Evolutionary conservation across 164 flowering plant genomes (phyloP).

Genomic region (Brasenia schreberi): DNA sequence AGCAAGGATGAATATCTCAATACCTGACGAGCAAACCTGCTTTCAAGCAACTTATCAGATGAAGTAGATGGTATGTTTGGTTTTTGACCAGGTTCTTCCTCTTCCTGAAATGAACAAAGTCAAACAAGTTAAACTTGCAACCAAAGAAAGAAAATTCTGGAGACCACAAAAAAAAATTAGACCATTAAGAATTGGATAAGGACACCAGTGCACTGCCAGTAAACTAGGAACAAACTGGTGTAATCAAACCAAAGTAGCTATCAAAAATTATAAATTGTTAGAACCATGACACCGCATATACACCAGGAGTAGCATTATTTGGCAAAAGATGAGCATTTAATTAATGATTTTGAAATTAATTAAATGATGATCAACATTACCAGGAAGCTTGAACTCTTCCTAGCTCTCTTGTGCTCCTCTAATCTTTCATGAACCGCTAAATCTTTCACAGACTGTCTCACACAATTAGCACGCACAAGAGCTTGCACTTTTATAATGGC

Average conservation of each 20-base stretch:
- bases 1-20: not conserved
- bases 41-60: conserved; percentile 53
- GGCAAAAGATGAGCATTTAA: no score
- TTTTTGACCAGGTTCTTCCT: conserved; percentile 17
- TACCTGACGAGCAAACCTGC: conserved; percentile 79
- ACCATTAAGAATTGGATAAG: no score
- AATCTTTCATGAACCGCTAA: conserved; percentile 15
- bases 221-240: no score
- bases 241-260: no score
- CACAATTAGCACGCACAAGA: conserved; percentile 72
- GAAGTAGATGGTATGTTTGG: conserved; percentile 21
- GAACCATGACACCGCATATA: no score
- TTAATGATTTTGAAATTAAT: no score
- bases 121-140: no score
- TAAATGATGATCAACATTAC: not conserved
- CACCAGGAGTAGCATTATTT: no score
- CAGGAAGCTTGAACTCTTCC: not conserved
- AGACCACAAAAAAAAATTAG: no score
- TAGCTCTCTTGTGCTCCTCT: conserved; percentile 6
- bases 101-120: conserved; percentile 20
- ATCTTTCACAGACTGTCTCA: conserved; percentile 19
- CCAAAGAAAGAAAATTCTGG: no score
- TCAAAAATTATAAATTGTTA: no score
- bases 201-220: no score
- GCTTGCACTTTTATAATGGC: conserved; percentile 87